Base-by-base conservation (phyloP, 2,329 filamentous ascomycete genomes). In the Beauveria medogensis region DNA sequence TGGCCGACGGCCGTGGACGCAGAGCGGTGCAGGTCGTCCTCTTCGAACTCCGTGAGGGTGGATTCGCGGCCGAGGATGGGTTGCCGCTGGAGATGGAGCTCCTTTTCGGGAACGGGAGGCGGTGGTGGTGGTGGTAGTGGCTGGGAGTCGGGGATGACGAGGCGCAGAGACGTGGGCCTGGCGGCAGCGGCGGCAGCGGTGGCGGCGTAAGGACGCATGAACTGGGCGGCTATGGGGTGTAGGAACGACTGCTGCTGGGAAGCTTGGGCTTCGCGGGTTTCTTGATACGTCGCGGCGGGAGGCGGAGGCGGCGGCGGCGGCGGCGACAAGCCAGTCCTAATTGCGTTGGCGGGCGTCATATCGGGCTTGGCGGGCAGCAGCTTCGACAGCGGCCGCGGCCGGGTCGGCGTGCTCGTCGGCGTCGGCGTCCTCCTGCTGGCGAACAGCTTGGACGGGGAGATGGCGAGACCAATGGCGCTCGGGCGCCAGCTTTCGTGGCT, bases 21-120 rank as follows among this genome's bases (percentile, higher is more conserved):
- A 50, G 75, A 71, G 66, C 72, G 54, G 61, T 71, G 62, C 79
- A 59, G 56, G 24, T 37, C 71, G 65, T 81, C 77, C 70, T 83
- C 77, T 63, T 83, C 80, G 62, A 83, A 79, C 69, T 84, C 75
- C 9, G 80, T 78, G 64, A 81, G 71, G 61, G 77, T 73, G 69
- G 81, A 78, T 60, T 78, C 75, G 24, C 72, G 73, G 43, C 34
- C 43, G 62, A 20, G 6, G 53, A 14, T 14, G 47, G 51, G 28
- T 12, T 48, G 62, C 37, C 46, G 34, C 28, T 37, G 48, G 18
- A 24, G 37, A 54, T 37, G 34, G 5, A 5, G 61, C 55, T 18
- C 63, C 55, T 37, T 68, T 55, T n/a, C 55, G 41, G 55, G 16
- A 2, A 37, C 5, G 60, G 65, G n/a, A 16, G 58, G 7, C 5